Evolutionary conservation across 1,139 yeast genomes (phyloP).

Genomic region (Geotrichum candidum): DNA sequence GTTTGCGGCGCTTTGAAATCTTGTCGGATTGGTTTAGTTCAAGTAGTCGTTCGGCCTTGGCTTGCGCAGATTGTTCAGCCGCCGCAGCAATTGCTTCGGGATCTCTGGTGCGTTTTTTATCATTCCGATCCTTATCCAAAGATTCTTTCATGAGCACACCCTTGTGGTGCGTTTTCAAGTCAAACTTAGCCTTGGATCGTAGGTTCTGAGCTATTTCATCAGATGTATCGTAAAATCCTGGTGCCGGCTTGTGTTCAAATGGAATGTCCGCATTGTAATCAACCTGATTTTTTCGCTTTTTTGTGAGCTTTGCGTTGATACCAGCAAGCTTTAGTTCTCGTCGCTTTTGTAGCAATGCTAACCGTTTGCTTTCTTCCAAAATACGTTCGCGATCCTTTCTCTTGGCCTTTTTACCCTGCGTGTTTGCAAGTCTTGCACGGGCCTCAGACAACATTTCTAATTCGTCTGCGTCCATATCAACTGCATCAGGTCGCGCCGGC

Average conservation of each 20-base stretch:
- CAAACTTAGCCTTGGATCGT: constrained; percentile 41
- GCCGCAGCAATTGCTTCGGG: constrained; percentile 23
- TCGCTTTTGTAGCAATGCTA: constrained; percentile 73
- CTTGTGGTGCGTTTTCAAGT: constrained; percentile 40
- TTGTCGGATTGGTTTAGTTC: constrained; percentile 37
- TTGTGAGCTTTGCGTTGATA: constrained; percentile 50
- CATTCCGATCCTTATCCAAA: constrained; percentile 28
- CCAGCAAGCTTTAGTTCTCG: constrained; percentile 87
- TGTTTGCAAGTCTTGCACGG: constrained; percentile 81
- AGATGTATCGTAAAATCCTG: constrained; percentile 63
- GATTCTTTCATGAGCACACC: constrained; percentile 46
- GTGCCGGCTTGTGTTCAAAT: constrained; percentile 65
- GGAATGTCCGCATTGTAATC: constrained; percentile 83
- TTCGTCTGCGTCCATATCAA: constrained; percentile 80
- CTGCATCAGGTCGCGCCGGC: constrained; percentile 77
- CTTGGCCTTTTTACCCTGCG: constrained; percentile 93
- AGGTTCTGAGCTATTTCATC: constrained; percentile 49
- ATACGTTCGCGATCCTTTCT: constrained; percentile 82
- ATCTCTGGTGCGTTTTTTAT: constrained; percentile 31
- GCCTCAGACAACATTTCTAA: constrained; percentile 92
- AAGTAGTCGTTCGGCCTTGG: constrained; percentile 38
- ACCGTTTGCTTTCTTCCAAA: constrained; percentile 64
- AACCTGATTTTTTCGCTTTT: constrained; percentile 48
- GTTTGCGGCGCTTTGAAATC: constrained; percentile 46
- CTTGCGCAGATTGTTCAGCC: constrained; percentile 31